A percentile compares a stretch with the other conserved stretches of the same genome.
Conservation (phyloP, 257 asterid genomes). For the Salvia rosmarinus region DNA sequence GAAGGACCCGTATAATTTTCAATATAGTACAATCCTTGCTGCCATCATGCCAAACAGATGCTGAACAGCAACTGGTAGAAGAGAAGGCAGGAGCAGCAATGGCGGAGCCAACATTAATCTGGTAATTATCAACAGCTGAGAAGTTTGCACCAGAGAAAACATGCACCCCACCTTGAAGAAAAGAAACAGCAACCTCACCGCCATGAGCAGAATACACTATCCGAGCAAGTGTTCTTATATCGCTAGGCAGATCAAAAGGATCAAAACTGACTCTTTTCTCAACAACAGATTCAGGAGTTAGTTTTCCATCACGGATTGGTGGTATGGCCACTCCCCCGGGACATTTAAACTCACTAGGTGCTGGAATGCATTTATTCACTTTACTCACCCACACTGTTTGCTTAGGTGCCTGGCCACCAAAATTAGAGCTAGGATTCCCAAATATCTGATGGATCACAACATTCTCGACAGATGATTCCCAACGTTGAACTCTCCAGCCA, state of each 20-base stretch:
- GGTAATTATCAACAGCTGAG: constrained; percentile 76
- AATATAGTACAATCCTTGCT: constrained; percentile 77
- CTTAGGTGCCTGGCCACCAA: constrained; percentile 88
- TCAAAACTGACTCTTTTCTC: constrained; percentile 84
- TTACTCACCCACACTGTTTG: constrained; percentile 99
- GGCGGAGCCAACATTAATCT: constrained; percentile 84
- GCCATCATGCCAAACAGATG: constrained; percentile 97
- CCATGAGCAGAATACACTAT: constrained; percentile 98
- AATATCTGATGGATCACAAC: constrained; percentile 97
- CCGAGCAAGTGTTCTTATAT: constrained; percentile 93
- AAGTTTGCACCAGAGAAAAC: constrained; percentile 85
- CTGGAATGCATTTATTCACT: constrained; percentile 90
- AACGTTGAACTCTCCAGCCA: constrained; percentile 99
- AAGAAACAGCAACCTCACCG: constrained; percentile 95
- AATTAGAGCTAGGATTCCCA: constrained; percentile 84
- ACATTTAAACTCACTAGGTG: constrained; percentile 63
- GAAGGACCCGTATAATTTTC: constrained; percentile 91
- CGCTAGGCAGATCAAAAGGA: constrained; percentile 98
- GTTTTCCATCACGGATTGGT: constrained; percentile 53
- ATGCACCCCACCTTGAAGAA: constrained; percentile 86
- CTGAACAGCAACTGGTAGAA: constrained; percentile 98
- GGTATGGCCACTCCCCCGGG: constrained; percentile 53
- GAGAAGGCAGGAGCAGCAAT: constrained; percentile 97
- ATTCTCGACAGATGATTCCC: constrained; percentile 97
- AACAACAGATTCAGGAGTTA: constrained; percentile 56